Percentiles rank a stretch among this genome's conserved stretches.
Evolutionary conservation across 1,284 basidiomycete species (phyloP).

Genomic region (Sutorius eximius): DNA sequence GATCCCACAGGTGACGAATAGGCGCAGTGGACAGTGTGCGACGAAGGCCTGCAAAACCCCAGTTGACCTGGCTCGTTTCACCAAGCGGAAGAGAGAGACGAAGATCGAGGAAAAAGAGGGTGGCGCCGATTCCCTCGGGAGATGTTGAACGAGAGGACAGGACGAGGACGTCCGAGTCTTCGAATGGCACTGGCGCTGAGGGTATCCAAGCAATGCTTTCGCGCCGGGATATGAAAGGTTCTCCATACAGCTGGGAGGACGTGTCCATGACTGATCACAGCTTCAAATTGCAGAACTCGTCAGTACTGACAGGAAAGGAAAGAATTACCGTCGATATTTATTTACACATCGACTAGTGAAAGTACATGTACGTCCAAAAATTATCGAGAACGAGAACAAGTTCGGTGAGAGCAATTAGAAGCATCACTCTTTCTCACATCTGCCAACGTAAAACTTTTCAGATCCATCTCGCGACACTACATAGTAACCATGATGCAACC

Average conservation of each 20-base stretch:
- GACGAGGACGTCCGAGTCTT: slow-evolving; percentile 32
- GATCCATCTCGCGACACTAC: background rate
- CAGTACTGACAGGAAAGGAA: background rate
- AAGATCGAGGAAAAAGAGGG: slow-evolving; percentile 26
- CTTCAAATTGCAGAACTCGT: background rate
- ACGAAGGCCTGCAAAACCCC: slow-evolving; percentile 30
- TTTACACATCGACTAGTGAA: too few relatives aligned
- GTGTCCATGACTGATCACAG: background rate
- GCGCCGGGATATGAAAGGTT: slow-evolving; percentile 26
- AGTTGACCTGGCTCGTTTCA: slow-evolving; percentile 18
- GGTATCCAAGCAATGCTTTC: slow-evolving; percentile 27
- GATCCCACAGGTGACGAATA: slow-evolving; percentile 18
- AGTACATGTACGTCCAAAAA: too few relatives aligned
- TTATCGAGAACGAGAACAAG: too few relatives aligned
- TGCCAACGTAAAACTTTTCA: background rate
- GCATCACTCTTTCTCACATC: too few relatives aligned
- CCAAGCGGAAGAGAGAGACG: slow-evolving; percentile 29
- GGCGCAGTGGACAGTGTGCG: slow-evolving; percentile 20
- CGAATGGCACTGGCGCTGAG: slow-evolving; percentile 14
- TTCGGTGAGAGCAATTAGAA: too few relatives aligned
- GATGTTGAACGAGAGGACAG: slow-evolving; percentile 29
- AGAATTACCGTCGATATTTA: background rate
- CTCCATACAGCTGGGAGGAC: slow-evolving; percentile 13
- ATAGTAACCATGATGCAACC: background rate
- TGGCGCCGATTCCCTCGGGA: slow-evolving; percentile 10